Conservation (phyloP, 768 basidiomycete genomes). For the Termitomyces titanicus region DNA sequence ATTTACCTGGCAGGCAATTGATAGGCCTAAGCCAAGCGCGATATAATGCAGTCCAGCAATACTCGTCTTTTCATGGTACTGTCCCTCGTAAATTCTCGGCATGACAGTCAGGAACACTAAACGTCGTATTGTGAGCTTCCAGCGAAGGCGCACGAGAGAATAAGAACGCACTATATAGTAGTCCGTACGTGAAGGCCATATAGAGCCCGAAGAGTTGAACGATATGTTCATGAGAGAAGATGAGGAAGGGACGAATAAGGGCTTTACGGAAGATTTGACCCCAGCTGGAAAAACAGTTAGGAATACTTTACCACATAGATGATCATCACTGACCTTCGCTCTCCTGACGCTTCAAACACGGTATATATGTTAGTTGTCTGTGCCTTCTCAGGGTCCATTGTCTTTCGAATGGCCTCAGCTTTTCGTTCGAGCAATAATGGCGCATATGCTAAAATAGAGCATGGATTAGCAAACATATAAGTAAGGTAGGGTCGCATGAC, state of each 20-base stretch:
- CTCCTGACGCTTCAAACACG: conserved; percentile 37
- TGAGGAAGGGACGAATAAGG: conserved; percentile 61
- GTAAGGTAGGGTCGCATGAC: conserved; percentile 4
- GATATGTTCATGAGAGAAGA: conserved; percentile 62
- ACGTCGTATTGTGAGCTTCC: background rate
- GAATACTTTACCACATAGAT: background rate
- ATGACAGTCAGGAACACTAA: conserved; percentile 70
- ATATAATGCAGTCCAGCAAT: conserved; percentile 70
- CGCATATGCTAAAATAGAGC: conserved; percentile 34
- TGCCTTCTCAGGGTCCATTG: conserved; percentile 46
- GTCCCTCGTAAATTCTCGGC: conserved; percentile 49
- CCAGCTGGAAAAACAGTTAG: conserved; percentile 38
- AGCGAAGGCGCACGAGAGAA: background rate
- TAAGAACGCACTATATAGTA: conserved; percentile 47
- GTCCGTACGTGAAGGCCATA: conserved; percentile 67
- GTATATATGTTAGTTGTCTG: conserved; percentile 38
- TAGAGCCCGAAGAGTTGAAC: conserved; percentile 65
- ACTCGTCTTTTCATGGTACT: conserved; percentile 53
- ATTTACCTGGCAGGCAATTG: conserved; percentile 48
- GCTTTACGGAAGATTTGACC: conserved; percentile 46
- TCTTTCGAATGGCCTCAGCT: conserved; percentile 40
- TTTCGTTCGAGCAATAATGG: conserved; percentile 47
- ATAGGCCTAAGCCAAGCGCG: conserved; percentile 63
- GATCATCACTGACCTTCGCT: conserved; percentile 37
- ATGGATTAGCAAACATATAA: background rate